Percentiles rank a stretch among this genome's conserved stretches.
These are phyloP conservation scores for Tilletia walkeri DNA, from an alignment of 1,284 basidiomycete genomes.

Conservation along the genomic window DNA sequence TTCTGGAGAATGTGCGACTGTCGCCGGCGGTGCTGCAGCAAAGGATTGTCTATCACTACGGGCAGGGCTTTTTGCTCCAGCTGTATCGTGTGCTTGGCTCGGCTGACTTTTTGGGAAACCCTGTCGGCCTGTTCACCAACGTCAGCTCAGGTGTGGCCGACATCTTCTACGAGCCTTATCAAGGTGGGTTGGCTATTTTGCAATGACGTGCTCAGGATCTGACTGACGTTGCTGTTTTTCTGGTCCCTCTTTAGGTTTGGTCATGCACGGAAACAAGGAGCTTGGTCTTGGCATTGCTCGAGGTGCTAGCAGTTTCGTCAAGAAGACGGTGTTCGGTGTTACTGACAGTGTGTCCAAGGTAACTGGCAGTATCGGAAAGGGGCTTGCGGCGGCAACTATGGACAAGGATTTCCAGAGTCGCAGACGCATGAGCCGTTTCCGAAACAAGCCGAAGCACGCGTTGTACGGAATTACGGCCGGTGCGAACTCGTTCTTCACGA, in stretches of 20 bases:
- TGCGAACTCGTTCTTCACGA: slow-evolving; percentile 88
- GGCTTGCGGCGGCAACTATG: slow-evolving; percentile 91
- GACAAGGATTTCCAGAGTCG: slow-evolving; percentile 92
- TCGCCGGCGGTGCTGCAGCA: slow-evolving; percentile 79
- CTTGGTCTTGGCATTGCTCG: slow-evolving; percentile 96
- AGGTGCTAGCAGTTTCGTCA: slow-evolving; percentile 88
- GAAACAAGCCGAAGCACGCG: slow-evolving; percentile 93
- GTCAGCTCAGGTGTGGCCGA: slow-evolving; percentile 98
- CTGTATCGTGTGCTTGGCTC: slow-evolving; percentile 94
- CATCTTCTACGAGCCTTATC: slow-evolving; percentile 89
- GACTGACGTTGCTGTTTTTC: not conserved
- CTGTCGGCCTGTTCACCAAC: slow-evolving; percentile 95
- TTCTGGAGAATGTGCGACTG: slow-evolving; percentile 89
- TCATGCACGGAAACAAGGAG: slow-evolving; percentile 95
- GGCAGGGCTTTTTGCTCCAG: slow-evolving; percentile 88
- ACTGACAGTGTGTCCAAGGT: slow-evolving; percentile 96
- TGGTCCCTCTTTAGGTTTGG: slow-evolving; percentile 78
- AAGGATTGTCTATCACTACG: slow-evolving; percentile 87
- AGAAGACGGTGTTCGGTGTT: slow-evolving; percentile 96
- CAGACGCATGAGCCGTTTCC: slow-evolving; percentile 79
- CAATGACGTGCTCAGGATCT: not conserved
- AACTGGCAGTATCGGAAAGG: slow-evolving; percentile 95
- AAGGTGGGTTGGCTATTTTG: not conserved
- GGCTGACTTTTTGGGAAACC: slow-evolving; percentile 79
- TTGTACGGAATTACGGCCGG: slow-evolving; percentile 91